Percentiles rank a stretch among this genome's conserved stretches.
Conservation (phyloP, 2,329 filamentous ascomycete genomes). For the Elsinoe batatas region DNA sequence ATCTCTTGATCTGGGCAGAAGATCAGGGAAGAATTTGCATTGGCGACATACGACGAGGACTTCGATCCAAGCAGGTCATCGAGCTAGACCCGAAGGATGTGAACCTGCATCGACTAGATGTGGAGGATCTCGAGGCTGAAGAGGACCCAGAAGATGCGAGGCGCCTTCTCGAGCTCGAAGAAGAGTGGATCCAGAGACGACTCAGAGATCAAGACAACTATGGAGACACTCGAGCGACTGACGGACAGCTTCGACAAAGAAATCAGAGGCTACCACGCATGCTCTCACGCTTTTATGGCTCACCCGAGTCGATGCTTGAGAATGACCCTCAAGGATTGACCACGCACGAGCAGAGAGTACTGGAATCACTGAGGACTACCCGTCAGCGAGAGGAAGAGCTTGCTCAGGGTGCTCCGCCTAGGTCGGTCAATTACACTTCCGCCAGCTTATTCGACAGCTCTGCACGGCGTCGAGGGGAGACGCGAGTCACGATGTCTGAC, state of each 20-base stretch:
- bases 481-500: background rate
- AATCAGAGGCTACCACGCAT: slow-evolving; percentile 20
- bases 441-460: slow-evolving; percentile 22
- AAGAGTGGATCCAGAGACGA: slow-evolving; percentile 6
- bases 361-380: slow-evolving; percentile 36
- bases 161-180: slow-evolving; percentile 11
- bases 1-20: slow-evolving; percentile 89
- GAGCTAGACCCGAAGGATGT: slow-evolving; percentile 50
- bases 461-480: background rate
- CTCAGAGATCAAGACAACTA: background rate
- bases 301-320: slow-evolving; percentile 29
- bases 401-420: slow-evolving; percentile 27
- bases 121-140: slow-evolving; percentile 36
- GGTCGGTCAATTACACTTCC: slow-evolving; percentile 36
- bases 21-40: slow-evolving; percentile 68
- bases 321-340: slow-evolving; percentile 39
- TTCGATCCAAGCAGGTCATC: slow-evolving; percentile 59
- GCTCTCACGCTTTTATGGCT: slow-evolving; percentile 17
- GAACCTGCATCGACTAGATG: slow-evolving; percentile 46
- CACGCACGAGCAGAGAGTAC: slow-evolving; percentile 35
- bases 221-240: background rate
- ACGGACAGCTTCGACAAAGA: slow-evolving; percentile 28
- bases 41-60: slow-evolving; percentile 59
- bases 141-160: slow-evolving; percentile 19
- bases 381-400: slow-evolving; percentile 35